Evolutionary conservation across 2,329 filamentous ascomycete species (phyloP), one percentile per base, ranked within the genome.

Genomic region (Akanthomyces dipterigenus): DNA sequence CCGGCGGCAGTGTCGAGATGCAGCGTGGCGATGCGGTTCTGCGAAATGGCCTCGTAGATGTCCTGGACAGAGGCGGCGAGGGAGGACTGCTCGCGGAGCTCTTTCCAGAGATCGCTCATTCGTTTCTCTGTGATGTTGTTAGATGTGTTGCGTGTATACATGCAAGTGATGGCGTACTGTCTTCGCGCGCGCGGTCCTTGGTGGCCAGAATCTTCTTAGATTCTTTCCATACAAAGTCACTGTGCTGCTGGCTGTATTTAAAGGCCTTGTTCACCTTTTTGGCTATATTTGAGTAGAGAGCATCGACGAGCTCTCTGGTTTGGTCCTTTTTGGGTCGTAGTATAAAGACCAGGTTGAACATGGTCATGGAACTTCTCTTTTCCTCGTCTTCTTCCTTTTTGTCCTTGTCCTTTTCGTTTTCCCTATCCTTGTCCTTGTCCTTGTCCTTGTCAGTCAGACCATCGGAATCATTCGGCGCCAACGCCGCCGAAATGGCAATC

Each of bases 341-440:
- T 55, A 96, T 90, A 72, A 98, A 98, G 26, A 98, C 92, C 12
- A 97, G 84, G 72, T 97, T 96, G 76, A 99, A 99, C 93, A 98
- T 98, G 64, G 88, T 92, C 90, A 98, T 93, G 51, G 85, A 84
- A 65, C 82, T 85, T 66, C 80, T 79, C 71, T 90, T 87, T 69
- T 85, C 80, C 64, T 88, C 80, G 45, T 79, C 73, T 62, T 83
- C 74, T 61, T 82, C 81, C 73, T 69, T 74, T 53, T 65, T 70
- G 4, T 67, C 68, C n/a, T 71, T 73, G 14, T 71, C 68, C 55
- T 70, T 68, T 34, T 68, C 56, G 1, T 22, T 53, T 18, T 53
- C 49, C 31, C 8, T 51, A 9, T 70, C 68, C 56, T 69, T 71
- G 53, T 63, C 63, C 1, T 22, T 53, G 31, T 53, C 49, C n/a